Base-by-base conservation (phyloP, 2,329 filamentous ascomycete genomes). In the Bimuria novae-zelandiae region DNA sequence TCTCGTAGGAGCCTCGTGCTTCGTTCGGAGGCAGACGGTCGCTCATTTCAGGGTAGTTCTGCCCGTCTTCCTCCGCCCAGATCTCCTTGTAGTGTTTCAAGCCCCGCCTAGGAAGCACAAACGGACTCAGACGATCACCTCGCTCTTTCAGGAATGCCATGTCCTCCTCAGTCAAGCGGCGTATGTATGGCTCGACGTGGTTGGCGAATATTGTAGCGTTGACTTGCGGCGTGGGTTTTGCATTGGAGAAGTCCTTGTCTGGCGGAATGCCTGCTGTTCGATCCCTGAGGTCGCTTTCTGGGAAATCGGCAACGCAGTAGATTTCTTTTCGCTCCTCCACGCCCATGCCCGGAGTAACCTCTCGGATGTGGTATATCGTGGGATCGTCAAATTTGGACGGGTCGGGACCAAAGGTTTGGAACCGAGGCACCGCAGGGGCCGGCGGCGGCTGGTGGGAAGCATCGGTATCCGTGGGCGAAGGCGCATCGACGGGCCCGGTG, bases 21-120 rank as follows among this genome's bases (percentile, higher is more conserved):
- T 94, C 88, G 68, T 97, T 96, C 1, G 89, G 81, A 0, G 90
- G 83, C 6, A 90, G 80, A 60, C 85, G 87, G 30, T 83, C 80
- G 4, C 83, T 81, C 4, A 83, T 81, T 68, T 95, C 90, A 7
- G 92, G 78, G 32, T 87, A 82, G 79, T 91, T 88, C 42, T 84
- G 80, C 8, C 90, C 91, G 67, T 99, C 94, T 71, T 99, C 94
- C 61, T 96, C 92, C 0, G 91, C 89, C 94, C 94, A 99, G 8
- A 93, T 81, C 55, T 97, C 92, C 21, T 84, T 86, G 75, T 97
- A 99, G 67, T 91, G 88, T 63, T 87, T 87, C 71, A 90, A 89
- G 40, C 92, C 92, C 19, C 92, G 86, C 59, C 88, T 87, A 7
- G 93, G 92, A 74, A 96, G 91, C 32, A 92, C 79, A 64, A 97